Evolutionary conservation across 1,139 yeast species (phyloP), one percentile per base, ranked within the genome.

Genomic region (Hemisphaericaspora lyxosophila): DNA sequence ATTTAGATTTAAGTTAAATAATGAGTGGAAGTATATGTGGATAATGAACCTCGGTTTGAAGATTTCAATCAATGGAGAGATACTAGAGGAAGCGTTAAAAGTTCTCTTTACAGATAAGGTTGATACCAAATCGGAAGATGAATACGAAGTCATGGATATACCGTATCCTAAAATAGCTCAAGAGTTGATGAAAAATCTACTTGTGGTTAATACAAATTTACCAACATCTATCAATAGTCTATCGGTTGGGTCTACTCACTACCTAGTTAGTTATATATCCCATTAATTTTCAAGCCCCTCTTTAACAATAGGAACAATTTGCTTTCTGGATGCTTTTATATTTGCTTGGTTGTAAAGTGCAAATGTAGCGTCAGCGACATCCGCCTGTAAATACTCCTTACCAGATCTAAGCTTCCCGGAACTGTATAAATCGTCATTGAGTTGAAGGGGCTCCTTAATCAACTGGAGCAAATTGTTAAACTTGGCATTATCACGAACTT

Each of bases 321-420:
- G 94, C 54, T 89, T 89, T 49, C 97, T 73, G 23, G 92, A 84
- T 1, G 90, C 89, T 3, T 62, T 60, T 9, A 73, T 55, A 44
- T 83, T 79, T 7, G 49, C 47, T 55, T 87, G 95, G 43, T 73
- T 63, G 50, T 60, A 78, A 8, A 73, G 49, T 29, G 48, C 50
- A 36, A 71, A 52, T 19, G 42, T 41, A 18, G 45, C 37, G 26
- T 40, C 34, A n/a, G n/a, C n/a, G 13, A 40, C 18, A 4, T 17
- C 14, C 6, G 25, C 32, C 16, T 33, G 33, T 18, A 51, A 39
- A 31, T 47, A 44, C 16, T 48, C 38, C 11, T 50, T 30, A 1
- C 41, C 44, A 12, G 51, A 40, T 7, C 38, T 41, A 7, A 54
- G 40, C 14, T 43, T 36, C 1, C 47, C 46, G 7, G 36, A 17